A percentile compares a stretch with the other conserved stretches of the same genome.
Evolutionary conservation across 2,329 filamentous ascomycete genomes (phyloP).

Genomic region (Oidium heveae): DNA sequence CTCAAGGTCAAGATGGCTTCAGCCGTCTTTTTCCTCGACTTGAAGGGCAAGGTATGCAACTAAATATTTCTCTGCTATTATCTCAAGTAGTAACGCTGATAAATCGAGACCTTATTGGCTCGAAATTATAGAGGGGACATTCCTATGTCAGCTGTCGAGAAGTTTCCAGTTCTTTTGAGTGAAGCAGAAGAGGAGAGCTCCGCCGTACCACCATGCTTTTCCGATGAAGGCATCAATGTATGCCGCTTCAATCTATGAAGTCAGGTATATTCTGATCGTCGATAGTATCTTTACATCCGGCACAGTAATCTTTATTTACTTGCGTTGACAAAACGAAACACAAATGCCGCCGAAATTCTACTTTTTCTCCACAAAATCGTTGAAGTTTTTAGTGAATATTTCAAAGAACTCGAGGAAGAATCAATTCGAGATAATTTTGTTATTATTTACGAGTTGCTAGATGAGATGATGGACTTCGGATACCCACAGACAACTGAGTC

Average conservation of each 20-base stretch:
- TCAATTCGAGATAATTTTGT: conserved; percentile 99
- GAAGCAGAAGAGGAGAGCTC: conserved; percentile 99
- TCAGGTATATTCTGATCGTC: conserved; percentile 4
- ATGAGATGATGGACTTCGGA: conserved; percentile 99
- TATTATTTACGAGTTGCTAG: conserved; percentile 91
- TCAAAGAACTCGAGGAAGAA: conserved; percentile 96
- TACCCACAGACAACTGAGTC: conserved; percentile 96
- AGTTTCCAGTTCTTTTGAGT: conserved; percentile 83
- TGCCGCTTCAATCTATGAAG: conserved; percentile 11
- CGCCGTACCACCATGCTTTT: conserved; percentile 91
- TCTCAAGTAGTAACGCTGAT: conserved; percentile 5
- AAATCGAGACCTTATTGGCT: conserved; percentile 66
- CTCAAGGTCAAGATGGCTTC: conserved; percentile 48
- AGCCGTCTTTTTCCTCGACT: conserved; percentile 90
- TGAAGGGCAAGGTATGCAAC: conserved; percentile 83
- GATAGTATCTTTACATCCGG: conserved; percentile 88
- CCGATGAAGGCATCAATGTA: conserved; percentile 94
- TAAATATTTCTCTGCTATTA: neutral
- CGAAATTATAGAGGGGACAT: conserved; percentile 97
- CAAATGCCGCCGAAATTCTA: conserved; percentile 93
- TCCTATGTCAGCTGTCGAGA: conserved; percentile 96
- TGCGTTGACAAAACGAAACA: conserved; percentile 93
- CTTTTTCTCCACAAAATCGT: conserved; percentile 96
- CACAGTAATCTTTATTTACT: conserved; percentile 98
- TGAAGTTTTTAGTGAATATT: conserved; percentile 98